Conservation (phyloP, 768 basidiomycete species). For the Serendipita sp. region DNA sequence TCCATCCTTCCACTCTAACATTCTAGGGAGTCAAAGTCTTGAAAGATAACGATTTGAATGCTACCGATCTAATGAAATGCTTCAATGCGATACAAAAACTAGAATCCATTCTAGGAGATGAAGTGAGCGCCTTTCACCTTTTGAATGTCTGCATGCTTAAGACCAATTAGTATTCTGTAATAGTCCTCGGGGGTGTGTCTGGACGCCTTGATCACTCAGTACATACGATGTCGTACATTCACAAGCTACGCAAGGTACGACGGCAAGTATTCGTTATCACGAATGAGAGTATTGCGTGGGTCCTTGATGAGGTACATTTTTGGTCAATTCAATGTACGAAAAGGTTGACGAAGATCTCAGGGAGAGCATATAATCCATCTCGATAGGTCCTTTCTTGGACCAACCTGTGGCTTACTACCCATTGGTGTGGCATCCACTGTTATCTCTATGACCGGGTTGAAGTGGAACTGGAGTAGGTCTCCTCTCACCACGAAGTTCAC, state of each 20-base stretch:
- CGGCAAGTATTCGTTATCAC: slow-evolving; percentile 58
- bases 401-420: slow-evolving; percentile 90
- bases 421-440: slow-evolving; percentile 64
- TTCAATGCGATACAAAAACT: slow-evolving; percentile 34
- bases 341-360: slow-evolving; percentile 67
- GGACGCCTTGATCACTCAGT: slow-evolving; percentile 91
- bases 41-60: slow-evolving; percentile 55
- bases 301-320: slow-evolving; percentile 51
- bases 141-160: not conserved
- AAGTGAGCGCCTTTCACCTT: slow-evolving; percentile 21
- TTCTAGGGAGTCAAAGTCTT: slow-evolving; percentile 49
- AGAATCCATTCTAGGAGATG: slow-evolving; percentile 32
- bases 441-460: slow-evolving; percentile 67
- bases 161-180: slow-evolving; percentile 37
- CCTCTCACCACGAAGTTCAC: not conserved
- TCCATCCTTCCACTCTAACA: not conserved
- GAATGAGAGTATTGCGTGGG: slow-evolving; percentile 87
- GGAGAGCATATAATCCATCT: slow-evolving; percentile 70
- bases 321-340: not conserved
- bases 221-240: slow-evolving; percentile 70
- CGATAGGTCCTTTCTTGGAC: slow-evolving; percentile 57
- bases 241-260: slow-evolving; percentile 54
- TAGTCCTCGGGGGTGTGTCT: slow-evolving; percentile 76
- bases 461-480: slow-evolving; percentile 73
- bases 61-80: slow-evolving; percentile 97